These are phyloP conservation scores for Dactylellina haptotyla DNA, from an alignment of 2,329 filamentous ascomycete species.

Conservation along the genomic window DNA sequence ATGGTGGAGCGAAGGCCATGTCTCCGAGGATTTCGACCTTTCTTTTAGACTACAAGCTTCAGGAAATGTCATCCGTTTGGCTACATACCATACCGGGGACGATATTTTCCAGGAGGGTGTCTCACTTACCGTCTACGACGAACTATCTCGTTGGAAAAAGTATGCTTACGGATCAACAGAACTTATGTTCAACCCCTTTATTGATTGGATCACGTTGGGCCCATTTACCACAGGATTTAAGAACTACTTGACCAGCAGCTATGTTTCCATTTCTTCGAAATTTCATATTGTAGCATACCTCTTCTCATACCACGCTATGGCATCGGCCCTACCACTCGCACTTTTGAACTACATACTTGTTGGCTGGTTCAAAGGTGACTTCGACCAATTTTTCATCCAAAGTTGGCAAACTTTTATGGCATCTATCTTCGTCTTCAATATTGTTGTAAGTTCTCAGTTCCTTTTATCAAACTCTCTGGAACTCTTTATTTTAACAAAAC, in stretches of 20 bases:
- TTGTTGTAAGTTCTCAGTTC: slow-evolving; percentile 22
- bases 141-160: slow-evolving; percentile 77
- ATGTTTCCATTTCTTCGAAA: slow-evolving; percentile 74
- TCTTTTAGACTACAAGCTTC: slow-evolving; percentile 75
- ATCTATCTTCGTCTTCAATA: slow-evolving; percentile 69
- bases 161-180: slow-evolving; percentile 70
- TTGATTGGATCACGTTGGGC: slow-evolving; percentile 70
- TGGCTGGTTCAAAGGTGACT: slow-evolving; percentile 75
- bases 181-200: slow-evolving; percentile 74
- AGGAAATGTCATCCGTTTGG: slow-evolving; percentile 75
- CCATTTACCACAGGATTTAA: slow-evolving; percentile 74
- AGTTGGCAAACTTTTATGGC: slow-evolving; percentile 74
- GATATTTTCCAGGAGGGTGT: slow-evolving; percentile 77
- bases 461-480: not conserved
- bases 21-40: slow-evolving; percentile 83
- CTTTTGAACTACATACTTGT: slow-evolving; percentile 76
- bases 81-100: slow-evolving; percentile 71
- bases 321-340: slow-evolving; percentile 73
- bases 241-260: slow-evolving; percentile 68
- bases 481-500: not conserved
- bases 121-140: slow-evolving; percentile 77
- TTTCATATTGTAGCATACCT: slow-evolving; percentile 77
- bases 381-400: slow-evolving; percentile 75
- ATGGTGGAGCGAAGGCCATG: slow-evolving; percentile 79
- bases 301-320: slow-evolving; percentile 77